phyloP scores from a whole-genome alignment of 208 protist genomes.

The Herpetomonas tarakana region DNA sequence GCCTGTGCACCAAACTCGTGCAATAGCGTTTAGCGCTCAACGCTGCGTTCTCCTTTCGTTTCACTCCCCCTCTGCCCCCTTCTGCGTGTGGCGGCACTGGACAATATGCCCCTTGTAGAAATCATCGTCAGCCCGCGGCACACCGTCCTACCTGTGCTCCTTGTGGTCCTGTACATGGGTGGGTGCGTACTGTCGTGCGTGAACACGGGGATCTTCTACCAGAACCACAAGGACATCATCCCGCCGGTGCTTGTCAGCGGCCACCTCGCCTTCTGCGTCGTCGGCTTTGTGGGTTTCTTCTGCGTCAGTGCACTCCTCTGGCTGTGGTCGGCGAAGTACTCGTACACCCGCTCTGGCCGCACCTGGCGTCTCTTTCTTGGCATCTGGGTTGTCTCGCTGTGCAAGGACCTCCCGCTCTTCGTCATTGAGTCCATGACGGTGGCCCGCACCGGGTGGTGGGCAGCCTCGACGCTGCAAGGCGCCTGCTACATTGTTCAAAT shows the following conservation, averaged over 20 bases:
- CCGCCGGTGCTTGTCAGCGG: conserved; percentile 22
- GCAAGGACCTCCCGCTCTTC: conserved; percentile 54
- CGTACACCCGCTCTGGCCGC: conserved; percentile 27
- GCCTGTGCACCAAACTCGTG: no score
- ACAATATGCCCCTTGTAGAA: conserved; percentile 17
- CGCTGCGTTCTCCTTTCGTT: no score
- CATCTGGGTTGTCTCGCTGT: conserved; percentile 35
- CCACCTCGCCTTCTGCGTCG: conserved; percentile 52
- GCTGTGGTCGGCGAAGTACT: conserved; percentile 57
- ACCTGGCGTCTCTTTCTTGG: conserved; percentile 33
- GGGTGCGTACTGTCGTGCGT: conserved; percentile 32
- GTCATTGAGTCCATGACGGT: conserved; percentile 42
- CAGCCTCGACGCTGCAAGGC: conserved; percentile 26
- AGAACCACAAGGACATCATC: conserved; percentile 22
- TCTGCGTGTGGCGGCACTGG: no score
- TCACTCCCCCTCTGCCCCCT: no score
- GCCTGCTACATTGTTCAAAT: conserved; percentile 47
- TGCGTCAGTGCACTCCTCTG: conserved; percentile 49
- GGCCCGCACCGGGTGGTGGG: conserved; percentile 27
- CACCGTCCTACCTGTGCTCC: conserved; percentile 26
- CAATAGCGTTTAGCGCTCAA: no score
- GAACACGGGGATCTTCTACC: conserved; percentile 45
- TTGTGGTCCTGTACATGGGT: conserved; percentile 44
- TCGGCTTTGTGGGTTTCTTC: conserved; percentile 38
- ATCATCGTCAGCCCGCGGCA: conserved; percentile 16